Base-by-base conservation (phyloP, 805 yeast species). In the Peterozyma xylosa region DNA sequence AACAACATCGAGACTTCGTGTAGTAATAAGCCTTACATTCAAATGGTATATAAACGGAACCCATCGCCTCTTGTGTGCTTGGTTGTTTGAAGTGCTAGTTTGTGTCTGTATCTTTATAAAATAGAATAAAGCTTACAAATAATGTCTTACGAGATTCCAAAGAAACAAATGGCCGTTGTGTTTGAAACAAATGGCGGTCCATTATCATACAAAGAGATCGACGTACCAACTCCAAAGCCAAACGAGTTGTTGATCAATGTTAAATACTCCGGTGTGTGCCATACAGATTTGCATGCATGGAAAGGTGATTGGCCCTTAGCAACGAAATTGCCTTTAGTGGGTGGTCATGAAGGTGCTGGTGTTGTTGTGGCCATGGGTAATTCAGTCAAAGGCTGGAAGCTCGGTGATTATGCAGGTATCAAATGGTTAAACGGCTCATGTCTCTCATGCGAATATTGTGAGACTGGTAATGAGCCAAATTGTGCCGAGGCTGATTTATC, bases 301-400 rank as follows among this genome's bases (percentile, higher is more conserved):
- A 74, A 77, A 57, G 83, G 83, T 56, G 84, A 78, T 58, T 78
- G 83, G 84, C 79, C 85, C 47, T 69, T 80, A 65, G 73, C 63
- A 57, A 67, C 57, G 60, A 72, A 57, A 68, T 66, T 78, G 53
- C 85, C 84, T 36, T 67, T 79, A 53, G 82, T 79, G 38, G 86
- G 86, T 54, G 86, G 86, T 57, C 86, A 79, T 63, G 86, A 79
- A 64, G 86, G 86, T 69, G 83, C 84, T 39, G 85, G 86, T 64
- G 72, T 74, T 33, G 86, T 79, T 50, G 86, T 79, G 48, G 82
- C 74, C 41, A 65, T 70, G 60, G 86, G 86, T 57, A 70, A 70
- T 37, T 67, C 73, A 54, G 86, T 79, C 46, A 69, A 64, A 42
- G 77, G 76, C 51, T 79, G 79, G 67, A 67, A 78, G 57, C 57